Base-by-base conservation (phyloP, 2,329 filamentous ascomycete genomes). In the Juglanconis sp. region DNA sequence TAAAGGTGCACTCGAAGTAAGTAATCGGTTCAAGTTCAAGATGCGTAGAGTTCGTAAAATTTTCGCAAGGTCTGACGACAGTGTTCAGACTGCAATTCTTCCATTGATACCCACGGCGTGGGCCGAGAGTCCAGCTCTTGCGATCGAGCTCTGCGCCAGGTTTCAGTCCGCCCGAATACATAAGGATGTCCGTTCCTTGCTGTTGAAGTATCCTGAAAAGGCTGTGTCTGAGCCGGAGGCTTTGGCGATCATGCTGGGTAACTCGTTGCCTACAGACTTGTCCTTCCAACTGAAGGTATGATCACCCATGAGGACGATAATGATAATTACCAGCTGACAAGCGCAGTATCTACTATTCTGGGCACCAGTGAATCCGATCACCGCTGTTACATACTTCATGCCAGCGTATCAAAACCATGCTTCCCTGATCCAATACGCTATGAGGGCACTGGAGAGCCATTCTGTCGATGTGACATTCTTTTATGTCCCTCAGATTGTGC, bases 401-500 rank as follows among this genome's bases (percentile, higher is more conserved):
- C 96, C 96, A 0, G 87, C 89, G 1, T 99, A 96, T 73, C 87
- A 88, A 46, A 94, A 96, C 68, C 89, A 99, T 69, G 91, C 96
- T 0, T 96, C 93, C 74, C 83, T 99, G 56, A 86, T 98, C 44
- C 96, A 99, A 73, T 99, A 98, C 73, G 95, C 95, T 1, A 96
- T 99, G 88, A 87, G 93, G 68, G 91, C 95, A 3, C 76, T 99
- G 52, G 95, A 99, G 71, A 93, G 90, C 67, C 95, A 99, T 70
- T 89, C 92, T 0, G 88, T 97, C n/a, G 95, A 98, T 71, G 87
- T 98, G 24, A 96, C 94, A 0, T 99, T 99, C 81, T 99, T 98
- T 76, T 98, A 97, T 70, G 95, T 99, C 3, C 95, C 96, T 6
- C 95, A 99, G 72, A 96, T 99, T 67, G 95, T 99, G 13, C 95